A percentile compares a stretch with the other conserved stretches of the same genome.
These are phyloP conservation scores for Didymella arachidicola DNA, from an alignment of 2,329 filamentous ascomycete species.

Conservation along the genomic window DNA sequence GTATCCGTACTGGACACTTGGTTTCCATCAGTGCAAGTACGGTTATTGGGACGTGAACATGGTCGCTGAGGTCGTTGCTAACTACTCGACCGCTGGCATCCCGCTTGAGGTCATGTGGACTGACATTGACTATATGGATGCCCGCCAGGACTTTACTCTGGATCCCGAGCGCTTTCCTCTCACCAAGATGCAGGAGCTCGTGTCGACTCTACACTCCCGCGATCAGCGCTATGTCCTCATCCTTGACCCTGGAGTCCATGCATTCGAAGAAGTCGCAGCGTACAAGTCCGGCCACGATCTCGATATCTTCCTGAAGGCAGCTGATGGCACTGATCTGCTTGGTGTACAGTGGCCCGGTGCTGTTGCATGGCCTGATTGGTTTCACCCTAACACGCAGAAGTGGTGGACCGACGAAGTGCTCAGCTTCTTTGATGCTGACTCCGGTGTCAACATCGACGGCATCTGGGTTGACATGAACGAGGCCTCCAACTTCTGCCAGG, in stretches of 20 bases:
- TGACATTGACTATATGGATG: conserved; percentile 74
- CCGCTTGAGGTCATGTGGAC: conserved; percentile 78
- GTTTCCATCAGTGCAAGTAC: conserved; percentile 62
- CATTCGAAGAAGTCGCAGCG: conserved; percentile 60
- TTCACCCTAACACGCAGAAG: conserved; percentile 66
- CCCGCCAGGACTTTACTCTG: conserved; percentile 67
- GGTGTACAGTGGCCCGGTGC: conserved; percentile 81
- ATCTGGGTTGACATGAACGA: conserved; percentile 65
- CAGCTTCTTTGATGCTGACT: conserved; percentile 68
- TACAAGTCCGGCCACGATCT: conserved; percentile 69
- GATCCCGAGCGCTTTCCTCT: conserved; percentile 71
- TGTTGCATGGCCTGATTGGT: conserved; percentile 80
- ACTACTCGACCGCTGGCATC: conserved; percentile 70
- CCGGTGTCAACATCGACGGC: conserved; percentile 77
- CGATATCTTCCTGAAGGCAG: conserved; percentile 61
- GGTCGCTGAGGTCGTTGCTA: conserved; percentile 71
- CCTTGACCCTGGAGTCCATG: conserved; percentile 69
- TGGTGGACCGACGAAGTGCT: conserved; percentile 77
- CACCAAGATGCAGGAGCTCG: conserved; percentile 68
- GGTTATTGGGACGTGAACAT: conserved; percentile 66
- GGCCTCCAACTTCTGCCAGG: conserved; percentile 49
- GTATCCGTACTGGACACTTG: conserved; percentile 62
- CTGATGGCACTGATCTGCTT: conserved; percentile 64
- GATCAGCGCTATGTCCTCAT: conserved; percentile 78
- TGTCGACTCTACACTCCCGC: conserved; percentile 70